These are phyloP conservation scores for Guyanaporus albipodus DNA, from an alignment of 768 basidiomycete species.

Conservation along the genomic window DNA sequence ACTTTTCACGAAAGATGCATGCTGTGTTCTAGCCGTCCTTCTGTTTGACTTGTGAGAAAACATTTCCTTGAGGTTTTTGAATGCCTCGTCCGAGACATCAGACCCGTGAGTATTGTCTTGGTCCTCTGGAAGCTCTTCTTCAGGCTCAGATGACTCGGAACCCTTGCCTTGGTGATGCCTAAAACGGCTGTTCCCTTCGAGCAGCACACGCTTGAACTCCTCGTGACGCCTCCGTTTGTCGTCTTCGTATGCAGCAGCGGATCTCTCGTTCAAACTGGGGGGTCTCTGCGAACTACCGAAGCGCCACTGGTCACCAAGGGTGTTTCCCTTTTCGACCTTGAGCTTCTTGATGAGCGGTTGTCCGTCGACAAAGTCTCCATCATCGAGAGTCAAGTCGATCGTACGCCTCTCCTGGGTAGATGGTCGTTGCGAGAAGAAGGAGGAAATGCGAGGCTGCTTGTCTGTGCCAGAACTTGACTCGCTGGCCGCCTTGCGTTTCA, in stretches of 20 bases:
- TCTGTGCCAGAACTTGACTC: not conserved
- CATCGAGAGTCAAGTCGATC: conserved; percentile 55
- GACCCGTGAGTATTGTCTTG: conserved; percentile 30
- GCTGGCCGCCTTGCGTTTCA: conserved; percentile 18
- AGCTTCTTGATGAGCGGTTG: conserved; percentile 29
- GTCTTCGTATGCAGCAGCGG: conserved; percentile 31
- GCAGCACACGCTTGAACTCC: conserved; percentile 51
- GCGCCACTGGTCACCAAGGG: conserved; percentile 40
- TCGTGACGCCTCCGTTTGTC: conserved; percentile 44
- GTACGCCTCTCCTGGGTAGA: conserved; percentile 25
- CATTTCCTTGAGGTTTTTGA: conserved; percentile 44
- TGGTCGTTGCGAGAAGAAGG: conserved; percentile 34
- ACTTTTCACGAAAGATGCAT: conserved; percentile 20
- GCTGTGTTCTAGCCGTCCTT: conserved; percentile 34
- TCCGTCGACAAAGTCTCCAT: conserved; percentile 25
- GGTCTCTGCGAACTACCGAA: conserved; percentile 32
- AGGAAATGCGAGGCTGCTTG: conserved; percentile 39
- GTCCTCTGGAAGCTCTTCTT: conserved; percentile 21
- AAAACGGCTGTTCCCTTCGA: conserved; percentile 43
- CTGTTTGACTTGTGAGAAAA: conserved; percentile 40
- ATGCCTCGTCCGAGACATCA: conserved; percentile 43
- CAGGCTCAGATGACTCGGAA: conserved; percentile 20
- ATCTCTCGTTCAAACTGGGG: conserved; percentile 1
- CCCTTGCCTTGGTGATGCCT: conserved; percentile 12
- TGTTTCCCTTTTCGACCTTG: conserved; percentile 19